Base-by-base conservation (phyloP, 768 basidiomycete genomes). In the Filobasidium floriforme region DNA sequence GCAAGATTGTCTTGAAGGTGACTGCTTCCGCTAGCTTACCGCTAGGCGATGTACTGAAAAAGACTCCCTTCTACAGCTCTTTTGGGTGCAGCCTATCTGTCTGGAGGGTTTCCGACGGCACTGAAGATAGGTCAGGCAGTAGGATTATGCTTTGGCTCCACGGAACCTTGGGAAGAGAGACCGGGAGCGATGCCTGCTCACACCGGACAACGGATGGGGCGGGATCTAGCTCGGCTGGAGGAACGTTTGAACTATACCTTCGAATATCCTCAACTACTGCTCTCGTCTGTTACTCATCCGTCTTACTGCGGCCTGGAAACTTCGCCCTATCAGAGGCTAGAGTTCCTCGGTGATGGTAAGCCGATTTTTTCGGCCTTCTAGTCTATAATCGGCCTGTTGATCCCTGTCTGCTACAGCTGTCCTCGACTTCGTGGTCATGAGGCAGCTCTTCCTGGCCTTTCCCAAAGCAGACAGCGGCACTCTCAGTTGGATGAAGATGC, bases 281-380 rank as follows among this genome's bases (percentile, higher is more conserved):
- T 88, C 9, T 87, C 91, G 78, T 90, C 90, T 10, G 78, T 91
- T n/a, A 90, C 89, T 0, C 92, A 94, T 73, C 88, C 90, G 0
- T 90, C 89, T 0, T 89, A 89, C 70, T 80, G 82, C 11, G 76
- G 76, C 1, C 75, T 78, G 0, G 82, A 82, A 14, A 81, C 54
- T 11, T 80, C 84, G 7, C 89, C 88, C 1, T 93, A 93, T 76
- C 88, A 94, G 68, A 84, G 92, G 15, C 80, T 92, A 12, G 92
- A 94, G 71, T 92, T 91, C 71, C 82, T 94, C 1, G 92, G 92
- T 40, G 92, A 94, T 74, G 89, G 90, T 91, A 75, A 79, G 85
- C 74, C 65, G 46, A 60, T 46, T 63, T 19, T 66, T 26, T 37
- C 32, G 3, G 32, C 32, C 32, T n/a, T 37, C 32, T 37, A 37